Base-by-base conservation (phyloP, 805 yeast genomes). In the Vanderwaltozyma verrucispora region DNA sequence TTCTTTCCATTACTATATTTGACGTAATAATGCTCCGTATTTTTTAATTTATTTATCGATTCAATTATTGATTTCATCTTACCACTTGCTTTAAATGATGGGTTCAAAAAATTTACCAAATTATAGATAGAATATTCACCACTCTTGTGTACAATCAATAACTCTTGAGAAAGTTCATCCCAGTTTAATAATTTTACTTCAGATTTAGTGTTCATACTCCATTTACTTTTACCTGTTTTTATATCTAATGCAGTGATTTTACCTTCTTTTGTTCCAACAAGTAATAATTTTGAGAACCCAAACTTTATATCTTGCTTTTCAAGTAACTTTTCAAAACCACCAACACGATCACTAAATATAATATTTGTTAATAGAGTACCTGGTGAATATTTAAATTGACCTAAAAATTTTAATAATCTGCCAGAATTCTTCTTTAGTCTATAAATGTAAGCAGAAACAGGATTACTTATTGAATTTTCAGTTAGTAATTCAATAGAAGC, bases 251-350 rank as follows among this genome's bases (percentile, higher is more conserved):
- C 74, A 9, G 67, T 53, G 1, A 77, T 35, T 32, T 60, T 62
- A 5, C 71, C 70, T 32, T 51, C 51, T 11, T 51, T 47, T 0
- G 74, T 65, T 2, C 68, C 61, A 1, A 64, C 62, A 2, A 73
- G 51, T 20, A 74, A 42, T 5, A 53, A 50, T 40, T 74, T 73
- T 7, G 56, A 49, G 25, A 69, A 64, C 1, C 79, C 79, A 57
- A 74, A 74, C 21, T 56, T 63, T 6, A 48, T 29, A 28, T 56
- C 50, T 38, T 46, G 39, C 24, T 42, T 36, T 5, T 24, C 19
- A 17, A 32, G 23, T 10, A 45, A 28, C 3, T 3, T 23, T 8
- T 34, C 44, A 24, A 41, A 42, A 8, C 48, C 46, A 8, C 49
- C 55, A 7, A 47, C 37, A 11, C 31, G 12, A 17, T 39, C 44